These are phyloP conservation scores for Colletotrichum spaethianum DNA, from an alignment of 2,329 filamentous ascomycete species.

Conservation along the genomic window DNA sequence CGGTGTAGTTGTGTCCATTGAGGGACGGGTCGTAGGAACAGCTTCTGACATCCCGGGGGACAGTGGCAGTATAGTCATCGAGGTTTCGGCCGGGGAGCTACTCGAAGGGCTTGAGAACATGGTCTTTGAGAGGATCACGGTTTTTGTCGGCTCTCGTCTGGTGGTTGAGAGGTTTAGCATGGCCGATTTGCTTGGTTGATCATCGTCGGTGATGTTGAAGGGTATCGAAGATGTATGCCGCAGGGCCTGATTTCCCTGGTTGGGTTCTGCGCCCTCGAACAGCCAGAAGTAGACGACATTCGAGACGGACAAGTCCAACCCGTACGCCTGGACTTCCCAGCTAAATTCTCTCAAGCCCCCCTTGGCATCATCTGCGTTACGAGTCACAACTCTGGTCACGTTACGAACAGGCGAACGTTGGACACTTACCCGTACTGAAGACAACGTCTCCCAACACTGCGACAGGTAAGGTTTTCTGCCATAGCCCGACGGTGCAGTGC, in stretches of 20 bases:
- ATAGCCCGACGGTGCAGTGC: conserved; percentile 46
- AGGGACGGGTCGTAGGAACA: neutral
- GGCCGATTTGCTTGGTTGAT: neutral
- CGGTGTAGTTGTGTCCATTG: no score
- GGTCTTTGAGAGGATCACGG: neutral
- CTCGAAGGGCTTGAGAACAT: neutral
- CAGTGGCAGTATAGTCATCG: neutral
- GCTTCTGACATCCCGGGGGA: neutral
- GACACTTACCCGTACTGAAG: conserved; percentile 22
- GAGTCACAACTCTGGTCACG: neutral
- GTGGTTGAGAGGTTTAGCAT: neutral
- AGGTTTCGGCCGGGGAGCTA: neutral
- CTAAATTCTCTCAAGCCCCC: conserved; percentile 33
- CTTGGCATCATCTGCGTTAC: conserved; percentile 21
- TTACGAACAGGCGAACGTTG: no score
- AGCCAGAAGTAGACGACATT: conserved; percentile 44
- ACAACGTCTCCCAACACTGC: conserved; percentile 38
- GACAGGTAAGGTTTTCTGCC: conserved; percentile 42
- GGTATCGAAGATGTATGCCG: conserved; percentile 16
- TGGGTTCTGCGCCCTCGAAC: conserved; percentile 39
- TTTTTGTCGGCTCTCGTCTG: neutral
- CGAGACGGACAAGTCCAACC: conserved; percentile 37
- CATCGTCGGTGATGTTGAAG: conserved; percentile 45
- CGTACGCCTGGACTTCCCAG: conserved; percentile 42
- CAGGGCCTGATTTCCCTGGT: conserved; percentile 27